These are phyloP conservation scores for Blastomyces emzantsi DNA, from an alignment of 2,329 filamentous ascomycete species.

Conservation along the genomic window DNA sequence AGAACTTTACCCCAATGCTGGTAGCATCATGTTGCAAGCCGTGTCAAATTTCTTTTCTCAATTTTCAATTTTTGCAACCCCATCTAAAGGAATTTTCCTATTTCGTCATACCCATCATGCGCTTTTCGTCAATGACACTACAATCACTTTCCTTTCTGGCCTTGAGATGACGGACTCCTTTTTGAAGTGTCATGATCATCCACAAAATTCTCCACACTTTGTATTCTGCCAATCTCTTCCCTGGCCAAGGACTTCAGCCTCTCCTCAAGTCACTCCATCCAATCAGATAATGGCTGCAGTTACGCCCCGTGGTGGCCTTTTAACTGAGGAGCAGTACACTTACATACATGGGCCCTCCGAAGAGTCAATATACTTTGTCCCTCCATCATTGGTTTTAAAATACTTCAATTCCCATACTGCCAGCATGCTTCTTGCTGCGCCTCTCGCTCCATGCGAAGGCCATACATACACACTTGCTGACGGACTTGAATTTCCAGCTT, in stretches of 20 bases:
- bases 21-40: neutral
- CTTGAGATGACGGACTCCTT: neutral
- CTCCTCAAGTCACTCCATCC: neutral
- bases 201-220: neutral
- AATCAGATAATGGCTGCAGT: neutral
- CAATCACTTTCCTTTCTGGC: constrained; percentile 4
- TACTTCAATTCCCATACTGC: constrained; percentile 11
- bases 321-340: constrained; percentile 11
- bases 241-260: neutral
- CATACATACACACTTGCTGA: constrained; percentile 15
- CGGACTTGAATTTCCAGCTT: constrained; percentile 20
- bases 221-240: neutral
- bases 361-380: constrained; percentile 12
- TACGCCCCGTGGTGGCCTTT: constrained; percentile 6
- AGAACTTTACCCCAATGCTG: neutral
- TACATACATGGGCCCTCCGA: constrained; percentile 11
- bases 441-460: constrained; percentile 13
- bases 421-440: constrained; percentile 11
- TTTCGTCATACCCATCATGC: neutral
- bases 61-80: neutral
- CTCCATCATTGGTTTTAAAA: constrained; percentile 11
- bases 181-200: neutral
- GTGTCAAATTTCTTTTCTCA: neutral
- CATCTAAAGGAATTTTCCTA: neutral
- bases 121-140: constrained; percentile 5